These are phyloP conservation scores for Fomitopsis pulvina DNA, from an alignment of 768 basidiomycete genomes.

Conservation along the genomic window DNA sequence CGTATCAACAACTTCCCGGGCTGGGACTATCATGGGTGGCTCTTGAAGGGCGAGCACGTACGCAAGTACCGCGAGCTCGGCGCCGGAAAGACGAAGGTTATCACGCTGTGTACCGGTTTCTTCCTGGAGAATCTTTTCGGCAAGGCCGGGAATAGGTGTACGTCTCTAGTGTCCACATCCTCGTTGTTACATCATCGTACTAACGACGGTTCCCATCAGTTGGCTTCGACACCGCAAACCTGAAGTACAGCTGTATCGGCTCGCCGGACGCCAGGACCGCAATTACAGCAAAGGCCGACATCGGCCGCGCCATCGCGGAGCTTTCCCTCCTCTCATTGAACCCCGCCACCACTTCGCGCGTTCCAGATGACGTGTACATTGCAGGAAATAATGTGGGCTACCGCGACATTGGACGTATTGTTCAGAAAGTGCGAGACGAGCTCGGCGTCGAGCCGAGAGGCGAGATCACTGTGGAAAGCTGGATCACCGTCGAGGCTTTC, in stretches of 20 bases:
- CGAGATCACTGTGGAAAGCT: slow-evolving; percentile 7
- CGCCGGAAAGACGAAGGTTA: slow-evolving; percentile 14
- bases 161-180: too few species aligned
- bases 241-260: slow-evolving; percentile 14
- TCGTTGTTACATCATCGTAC: not conserved
- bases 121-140: slow-evolving; percentile 12
- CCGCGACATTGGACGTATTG: slow-evolving; percentile 7
- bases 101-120: slow-evolving; percentile 11
- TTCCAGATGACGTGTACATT: slow-evolving; percentile 17
- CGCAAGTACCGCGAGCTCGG: slow-evolving; percentile 1
- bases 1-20: slow-evolving; percentile 13
- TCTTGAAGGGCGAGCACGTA: slow-evolving; percentile 7
- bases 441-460: slow-evolving; percentile 2
- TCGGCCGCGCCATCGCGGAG: slow-evolving; percentile 14
- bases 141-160: slow-evolving; percentile 2
- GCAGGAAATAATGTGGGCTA: slow-evolving; percentile 11
- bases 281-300: slow-evolving; percentile 13
- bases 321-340: slow-evolving; percentile 13
- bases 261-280: slow-evolving; percentile 8
- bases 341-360: slow-evolving; percentile 7
- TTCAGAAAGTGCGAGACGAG: slow-evolving; percentile 1
- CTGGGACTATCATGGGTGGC: slow-evolving; percentile 7
- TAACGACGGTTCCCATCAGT: slow-evolving; percentile 3
- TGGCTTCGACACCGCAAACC: slow-evolving; percentile 14
- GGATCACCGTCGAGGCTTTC: slow-evolving; percentile 10